A percentile compares a stretch with the other conserved stretches of the same genome.
phyloP scores from a whole-genome alignment of 352 stramenopile species.

The Phytophthora citricola region DNA sequence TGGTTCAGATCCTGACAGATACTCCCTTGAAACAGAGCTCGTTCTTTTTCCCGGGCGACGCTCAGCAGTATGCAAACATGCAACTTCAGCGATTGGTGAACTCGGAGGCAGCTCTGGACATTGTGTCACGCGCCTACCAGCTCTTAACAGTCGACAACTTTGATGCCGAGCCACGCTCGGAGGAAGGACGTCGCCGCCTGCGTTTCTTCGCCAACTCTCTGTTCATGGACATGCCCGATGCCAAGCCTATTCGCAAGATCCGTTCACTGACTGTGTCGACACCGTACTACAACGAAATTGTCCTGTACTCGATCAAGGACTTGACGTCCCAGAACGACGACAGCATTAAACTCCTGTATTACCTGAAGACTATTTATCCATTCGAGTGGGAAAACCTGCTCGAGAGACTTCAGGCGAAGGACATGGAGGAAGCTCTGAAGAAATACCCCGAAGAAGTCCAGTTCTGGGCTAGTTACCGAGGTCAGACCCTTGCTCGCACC shows the following conservation, averaged over 20 bases:
- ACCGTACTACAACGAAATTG: conserved; percentile 92
- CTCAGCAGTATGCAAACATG: conserved; percentile 82
- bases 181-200: conserved; percentile 84
- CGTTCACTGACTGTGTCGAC: conserved; percentile 84
- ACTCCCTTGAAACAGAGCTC: conserved; percentile 87
- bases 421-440: conserved; percentile 87
- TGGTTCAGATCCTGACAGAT: conserved; percentile 87
- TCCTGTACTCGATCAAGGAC: conserved; percentile 91
- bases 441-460: conserved; percentile 84
- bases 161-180: conserved; percentile 85
- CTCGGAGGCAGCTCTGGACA: conserved; percentile 82
- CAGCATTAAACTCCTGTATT: conserved; percentile 97
- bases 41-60: conserved; percentile 89
- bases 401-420: conserved; percentile 76
- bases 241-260: conserved; percentile 87
- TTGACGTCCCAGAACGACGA: conserved; percentile 86
- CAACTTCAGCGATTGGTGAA: conserved; percentile 85
- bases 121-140: conserved; percentile 86
- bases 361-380: conserved; percentile 91
- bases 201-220: conserved; percentile 90
- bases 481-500: conserved; percentile 85
- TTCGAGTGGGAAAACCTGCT: conserved; percentile 90
- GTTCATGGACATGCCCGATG: conserved; percentile 92
- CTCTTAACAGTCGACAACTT: conserved; percentile 91
- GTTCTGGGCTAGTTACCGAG: conserved; percentile 85